These are phyloP conservation scores for Symbiodinium natans DNA, from an alignment of 73 alveolate species.

Conservation along the genomic window DNA sequence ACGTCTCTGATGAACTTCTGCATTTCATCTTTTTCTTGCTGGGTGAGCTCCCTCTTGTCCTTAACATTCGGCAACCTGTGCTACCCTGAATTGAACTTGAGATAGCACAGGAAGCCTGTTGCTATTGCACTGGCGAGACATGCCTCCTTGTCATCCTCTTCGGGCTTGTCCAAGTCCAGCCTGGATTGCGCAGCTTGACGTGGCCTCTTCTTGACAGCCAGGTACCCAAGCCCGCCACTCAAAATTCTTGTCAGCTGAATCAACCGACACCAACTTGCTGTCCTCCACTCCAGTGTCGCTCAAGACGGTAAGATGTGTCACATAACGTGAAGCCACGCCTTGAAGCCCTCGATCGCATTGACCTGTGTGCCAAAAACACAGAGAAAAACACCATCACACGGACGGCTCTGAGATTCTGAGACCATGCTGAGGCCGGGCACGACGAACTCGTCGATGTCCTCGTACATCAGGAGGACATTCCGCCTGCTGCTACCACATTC, in stretches of 20 bases:
- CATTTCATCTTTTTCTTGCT: conserved; percentile 31
- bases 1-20: conserved; percentile 70
- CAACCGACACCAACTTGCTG: conserved; percentile 89
- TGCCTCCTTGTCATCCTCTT: conserved; percentile 56
- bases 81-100: neutral
- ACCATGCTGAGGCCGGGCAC: too few species aligned
- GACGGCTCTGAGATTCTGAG: too few species aligned
- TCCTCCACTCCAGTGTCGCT: neutral
- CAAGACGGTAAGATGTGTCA: neutral
- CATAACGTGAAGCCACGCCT: conserved; percentile 15
- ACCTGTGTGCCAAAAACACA: conserved; percentile 9
- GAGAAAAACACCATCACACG: too few species aligned
- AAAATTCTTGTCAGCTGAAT: conserved; percentile 85
- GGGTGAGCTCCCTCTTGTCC: conserved; percentile 61
- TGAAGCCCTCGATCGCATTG: conserved; percentile 89
- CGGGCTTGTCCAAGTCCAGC: conserved; percentile 88
- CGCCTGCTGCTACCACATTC: neutral
- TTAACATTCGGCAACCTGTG: neutral
- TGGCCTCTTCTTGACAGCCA: neutral
- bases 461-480: conserved; percentile 83
- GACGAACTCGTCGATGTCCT: conserved; percentile 93
- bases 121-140: too few species aligned
- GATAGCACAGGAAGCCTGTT: too few species aligned
- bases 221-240: conserved; percentile 8
- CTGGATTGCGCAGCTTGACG: neutral